Base-by-base conservation (phyloP, 768 basidiomycete genomes). In the Tylopilus felleus region DNA sequence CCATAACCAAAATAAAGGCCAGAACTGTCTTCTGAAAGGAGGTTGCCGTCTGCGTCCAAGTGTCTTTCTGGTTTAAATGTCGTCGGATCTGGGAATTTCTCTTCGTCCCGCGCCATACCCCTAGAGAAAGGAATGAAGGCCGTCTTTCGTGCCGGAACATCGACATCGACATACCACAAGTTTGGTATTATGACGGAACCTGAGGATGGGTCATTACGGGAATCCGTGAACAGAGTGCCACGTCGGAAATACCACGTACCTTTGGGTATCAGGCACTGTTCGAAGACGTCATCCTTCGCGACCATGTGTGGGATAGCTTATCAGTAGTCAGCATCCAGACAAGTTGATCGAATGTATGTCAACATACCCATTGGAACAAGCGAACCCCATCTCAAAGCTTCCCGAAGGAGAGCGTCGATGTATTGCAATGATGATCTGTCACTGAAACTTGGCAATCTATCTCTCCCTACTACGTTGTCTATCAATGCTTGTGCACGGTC, bases 191-290 rank as follows among this genome's bases (percentile, higher is more conserved):
- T 50, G 40, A 55, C 17, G n/a, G 65, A 44, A 35, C 62, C 67
- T 69, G 45, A 17, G 5, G n/a, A 21, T 27, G 5, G 10, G n/a
- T 8, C 28, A 10, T 60, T 8, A 57, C 28, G 5, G 16, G 8
- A 28, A 19, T 4, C n/a, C n/a, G n/a, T n/a, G 2, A 29, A 10
- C 29, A 29, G n/a, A n/a, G n/a, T n/a, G 8, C 19, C 17, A 36
- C 13, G 13, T 23, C 27, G 25, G 17, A 31, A 13, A 42, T 14
- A 16, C 16, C 5, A 39, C 57, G 17, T n/a, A 57, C 81, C 83
- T 52, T 75, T 74, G 6, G 83, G 83, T 51, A 85, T 85, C 3
- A 77, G 63, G 39, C 76, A 77, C 13, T 74, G 73, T 33, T 72
- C 65, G 49, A 77, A 79, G 16, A 70, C 45, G 38, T 78, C 76